Conservation (phyloP, 1,284 basidiomycete species). For the Fomitopsis betulina region DNA sequence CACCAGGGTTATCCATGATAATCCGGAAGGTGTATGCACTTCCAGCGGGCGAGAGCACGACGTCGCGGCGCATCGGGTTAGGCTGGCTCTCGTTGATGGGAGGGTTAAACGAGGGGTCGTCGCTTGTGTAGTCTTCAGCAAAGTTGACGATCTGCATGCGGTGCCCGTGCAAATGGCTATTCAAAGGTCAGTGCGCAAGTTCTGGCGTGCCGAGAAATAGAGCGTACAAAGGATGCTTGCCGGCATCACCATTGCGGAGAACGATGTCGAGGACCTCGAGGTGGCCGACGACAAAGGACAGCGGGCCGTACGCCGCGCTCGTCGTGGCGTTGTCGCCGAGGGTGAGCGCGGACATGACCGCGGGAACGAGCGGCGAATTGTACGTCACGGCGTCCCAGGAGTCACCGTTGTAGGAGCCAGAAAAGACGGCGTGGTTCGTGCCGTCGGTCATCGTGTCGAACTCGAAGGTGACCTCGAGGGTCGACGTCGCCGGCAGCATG, state of each 20-base stretch:
- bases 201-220: not conserved
- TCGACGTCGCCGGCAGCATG: constrained; percentile 40
- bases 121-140: constrained; percentile 68
- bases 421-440: constrained; percentile 74
- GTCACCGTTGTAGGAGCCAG: constrained; percentile 29
- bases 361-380: constrained; percentile 65
- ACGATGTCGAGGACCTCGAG: constrained; percentile 78
- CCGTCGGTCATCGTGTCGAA: constrained; percentile 80
- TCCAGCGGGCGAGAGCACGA: constrained; percentile 58
- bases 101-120: constrained; percentile 79
- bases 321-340: constrained; percentile 74
- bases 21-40: constrained; percentile 64
- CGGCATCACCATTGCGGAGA: constrained; percentile 75
- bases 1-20: constrained; percentile 79
- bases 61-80: constrained; percentile 88
- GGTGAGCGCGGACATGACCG: constrained; percentile 70
- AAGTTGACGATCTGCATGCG: constrained; percentile 77
- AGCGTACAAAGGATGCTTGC: constrained; percentile 78
- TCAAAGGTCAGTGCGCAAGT: not conserved
- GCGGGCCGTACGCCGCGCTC: constrained; percentile 73
- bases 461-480: constrained; percentile 49
- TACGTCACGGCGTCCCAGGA: constrained; percentile 45
- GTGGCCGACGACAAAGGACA: constrained; percentile 71
- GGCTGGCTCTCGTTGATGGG: constrained; percentile 67
- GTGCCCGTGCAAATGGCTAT: constrained; percentile 80